These are phyloP conservation scores for Acidomyces sp. DNA, from an alignment of 495 filamentous ascomycete genomes.

Conservation along the genomic window DNA sequence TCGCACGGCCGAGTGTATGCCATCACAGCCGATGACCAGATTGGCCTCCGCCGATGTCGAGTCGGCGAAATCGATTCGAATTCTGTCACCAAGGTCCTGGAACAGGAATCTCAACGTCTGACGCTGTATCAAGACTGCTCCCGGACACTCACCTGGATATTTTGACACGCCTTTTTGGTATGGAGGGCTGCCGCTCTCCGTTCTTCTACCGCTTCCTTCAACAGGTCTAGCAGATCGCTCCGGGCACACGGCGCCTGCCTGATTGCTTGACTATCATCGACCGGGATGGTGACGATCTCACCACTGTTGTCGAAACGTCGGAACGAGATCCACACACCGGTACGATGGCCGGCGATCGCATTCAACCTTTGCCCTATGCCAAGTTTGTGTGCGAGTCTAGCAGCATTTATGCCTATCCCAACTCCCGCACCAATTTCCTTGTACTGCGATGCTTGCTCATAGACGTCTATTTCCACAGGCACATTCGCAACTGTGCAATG, in stretches of 20 bases:
- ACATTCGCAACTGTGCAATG: conserved; percentile 6
- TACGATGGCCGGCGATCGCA: conserved; percentile 12
- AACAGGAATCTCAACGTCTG: background rate
- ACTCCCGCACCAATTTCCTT: conserved; percentile 19
- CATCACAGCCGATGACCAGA: conserved; percentile 35
- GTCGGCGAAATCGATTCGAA: conserved; percentile 27
- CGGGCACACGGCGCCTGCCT: conserved; percentile 16
- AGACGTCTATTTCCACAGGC: conserved; percentile 15
- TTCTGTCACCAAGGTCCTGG: conserved; percentile 18
- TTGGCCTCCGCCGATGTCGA: conserved; percentile 24
- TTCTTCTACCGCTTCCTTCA: conserved; percentile 7
- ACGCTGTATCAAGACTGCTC: background rate
- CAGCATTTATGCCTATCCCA: conserved; percentile 16
- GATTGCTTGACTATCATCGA: conserved; percentile 12
- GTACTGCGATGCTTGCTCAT: conserved; percentile 18
- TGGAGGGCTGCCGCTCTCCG: conserved; percentile 15
- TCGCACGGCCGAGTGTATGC: conserved; percentile 25
- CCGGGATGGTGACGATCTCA: conserved; percentile 17
- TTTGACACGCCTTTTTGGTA: conserved; percentile 14
- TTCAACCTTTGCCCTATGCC: conserved; percentile 15
- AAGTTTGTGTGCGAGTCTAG: conserved; percentile 13
- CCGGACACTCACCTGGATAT: conserved; percentile 8
- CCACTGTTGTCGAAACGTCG: conserved; percentile 14
- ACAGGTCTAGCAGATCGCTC: conserved; percentile 14
- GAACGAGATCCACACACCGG: conserved; percentile 16